Evolutionary conservation across 2,329 filamentous ascomycete genomes (phyloP).

Genomic region (Raffaelea arxii): DNA sequence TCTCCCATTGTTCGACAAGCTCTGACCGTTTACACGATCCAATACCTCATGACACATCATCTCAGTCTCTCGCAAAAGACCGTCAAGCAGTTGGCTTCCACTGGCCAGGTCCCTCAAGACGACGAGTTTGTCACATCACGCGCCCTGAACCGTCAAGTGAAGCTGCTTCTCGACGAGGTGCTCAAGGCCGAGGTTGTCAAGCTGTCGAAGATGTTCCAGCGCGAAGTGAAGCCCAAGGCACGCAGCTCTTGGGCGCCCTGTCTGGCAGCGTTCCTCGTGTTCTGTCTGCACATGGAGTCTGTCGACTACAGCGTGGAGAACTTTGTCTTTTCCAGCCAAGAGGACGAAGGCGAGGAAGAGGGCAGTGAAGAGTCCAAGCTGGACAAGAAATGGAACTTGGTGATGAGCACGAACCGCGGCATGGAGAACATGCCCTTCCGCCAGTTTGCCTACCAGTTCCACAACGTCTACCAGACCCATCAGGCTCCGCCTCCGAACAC

Average conservation of each 20-base stretch:
- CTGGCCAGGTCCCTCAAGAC: constrained; percentile 33
- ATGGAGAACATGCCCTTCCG: constrained; percentile 51
- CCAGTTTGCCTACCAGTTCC: constrained; percentile 51
- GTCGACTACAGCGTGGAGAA: constrained; percentile 43
- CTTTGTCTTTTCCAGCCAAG: constrained; percentile 35
- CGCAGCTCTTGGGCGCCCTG: constrained; percentile 47
- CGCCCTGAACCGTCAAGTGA: constrained; percentile 46
- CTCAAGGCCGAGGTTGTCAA: constrained; percentile 39
- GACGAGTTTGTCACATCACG: constrained; percentile 38
- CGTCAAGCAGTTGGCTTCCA: constrained; percentile 29
- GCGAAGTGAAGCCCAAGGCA: constrained; percentile 43
- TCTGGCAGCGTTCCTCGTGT: constrained; percentile 44
- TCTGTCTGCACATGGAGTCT: constrained; percentile 50
- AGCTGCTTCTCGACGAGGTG: constrained; percentile 45
- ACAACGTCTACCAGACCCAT: constrained; percentile 50
- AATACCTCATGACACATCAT: constrained; percentile 47
- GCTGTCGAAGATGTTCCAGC: constrained; percentile 43
- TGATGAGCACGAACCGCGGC: constrained; percentile 35
- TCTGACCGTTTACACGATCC: constrained; percentile 44
- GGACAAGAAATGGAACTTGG: too few relatives aligned
- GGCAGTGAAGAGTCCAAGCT: constrained; percentile 31
- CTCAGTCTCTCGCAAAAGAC: constrained; percentile 38
- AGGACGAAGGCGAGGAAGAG: constrained; percentile 22
- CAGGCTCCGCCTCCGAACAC: constrained; percentile 36
- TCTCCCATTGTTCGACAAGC: constrained; percentile 42